Evolutionary conservation across 2,329 filamentous ascomycete species (phyloP).

Genomic region (Paecilomyces variotii): DNA sequence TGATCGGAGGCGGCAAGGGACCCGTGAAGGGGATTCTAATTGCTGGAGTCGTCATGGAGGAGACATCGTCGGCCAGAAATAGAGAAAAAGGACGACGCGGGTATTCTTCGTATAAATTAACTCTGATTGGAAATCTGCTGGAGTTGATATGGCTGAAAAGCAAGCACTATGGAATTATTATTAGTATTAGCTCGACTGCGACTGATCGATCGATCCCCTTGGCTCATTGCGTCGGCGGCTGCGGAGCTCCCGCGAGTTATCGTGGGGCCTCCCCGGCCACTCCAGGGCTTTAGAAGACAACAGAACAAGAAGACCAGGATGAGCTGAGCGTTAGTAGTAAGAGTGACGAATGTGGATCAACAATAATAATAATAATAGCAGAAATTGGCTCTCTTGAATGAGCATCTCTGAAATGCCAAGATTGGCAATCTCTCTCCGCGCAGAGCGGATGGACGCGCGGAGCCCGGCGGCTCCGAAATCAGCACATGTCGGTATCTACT

Average conservation of each 20-base stretch:
- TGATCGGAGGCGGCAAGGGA: constrained; percentile 64
- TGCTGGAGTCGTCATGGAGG: constrained; percentile 58
- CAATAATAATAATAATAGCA: background rate
- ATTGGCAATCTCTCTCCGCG: background rate
- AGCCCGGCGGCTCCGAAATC: background rate
- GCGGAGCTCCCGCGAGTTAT: background rate
- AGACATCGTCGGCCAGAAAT: constrained; percentile 20
- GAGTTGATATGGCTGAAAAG: background rate
- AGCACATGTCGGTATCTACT: background rate
- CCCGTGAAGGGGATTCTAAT: constrained; percentile 89
- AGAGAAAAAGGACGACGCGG: background rate
- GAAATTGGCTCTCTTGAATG: background rate
- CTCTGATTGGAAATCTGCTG: background rate
- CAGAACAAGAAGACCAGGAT: background rate
- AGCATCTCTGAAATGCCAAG: background rate
- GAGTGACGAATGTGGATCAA: background rate
- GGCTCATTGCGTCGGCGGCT: background rate
- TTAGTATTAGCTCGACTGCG: background rate
- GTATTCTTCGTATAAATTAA: background rate
- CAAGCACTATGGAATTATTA: background rate
- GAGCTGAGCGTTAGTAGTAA: background rate
- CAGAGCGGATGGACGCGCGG: background rate
- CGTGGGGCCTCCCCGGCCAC: background rate
- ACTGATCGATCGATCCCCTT: background rate
- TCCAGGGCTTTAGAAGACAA: background rate